A percentile compares a stretch with the other conserved stretches of the same genome.
Conservation (phyloP, 306 rosid species). For the peach (Prunus persica) region Prunus_persica_NCBIv2 NC_034014.1:18252501-18253000, state of each 20-base stretch:
- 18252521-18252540: conserved; percentile 30
- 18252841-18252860: background rate
- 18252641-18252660: conserved; percentile 74
- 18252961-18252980: background rate
- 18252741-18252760: background rate
- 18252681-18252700: conserved; percentile 74
- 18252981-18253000: background rate
- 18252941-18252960: background rate
- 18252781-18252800: background rate
- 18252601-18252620: conserved; percentile 78
- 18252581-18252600: conserved; percentile 12
- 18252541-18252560: conserved; percentile 6
- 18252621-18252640: conserved; percentile 76
- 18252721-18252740: conserved; percentile 9
- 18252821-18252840: background rate
- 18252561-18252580: conserved; percentile 9
- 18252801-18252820: background rate
- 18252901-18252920: background rate
- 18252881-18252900: background rate
- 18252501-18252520: conserved; percentile 88
- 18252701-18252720: conserved; percentile 91
- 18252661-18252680: conserved; percentile 95
- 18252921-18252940: background rate
- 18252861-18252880: background rate
- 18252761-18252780: background rate